These are phyloP conservation scores for Eucalyptus regnans DNA, from an alignment of 345 rosid genomes.

Conservation along the genomic window DNA sequence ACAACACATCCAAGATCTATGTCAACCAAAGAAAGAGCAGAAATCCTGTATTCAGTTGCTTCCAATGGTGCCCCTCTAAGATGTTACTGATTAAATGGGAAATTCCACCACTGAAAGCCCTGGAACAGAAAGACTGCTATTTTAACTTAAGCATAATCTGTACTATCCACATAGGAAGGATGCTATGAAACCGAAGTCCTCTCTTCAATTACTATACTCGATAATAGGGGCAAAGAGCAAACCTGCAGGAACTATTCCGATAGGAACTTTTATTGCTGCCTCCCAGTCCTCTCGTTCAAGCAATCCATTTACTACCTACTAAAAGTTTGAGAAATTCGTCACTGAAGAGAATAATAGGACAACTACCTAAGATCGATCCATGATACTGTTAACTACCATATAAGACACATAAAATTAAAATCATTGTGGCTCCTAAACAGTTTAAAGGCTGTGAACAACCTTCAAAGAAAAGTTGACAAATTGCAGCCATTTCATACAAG, in stretches of 20 bases:
- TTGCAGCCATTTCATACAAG: background rate
- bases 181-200: background rate
- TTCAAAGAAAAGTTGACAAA: background rate
- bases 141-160: background rate
- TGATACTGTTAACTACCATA: background rate
- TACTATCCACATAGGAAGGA: background rate
- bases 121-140: background rate
- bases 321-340: conserved; percentile 16
- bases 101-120: background rate
- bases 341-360: background rate
- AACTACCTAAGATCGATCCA: background rate
- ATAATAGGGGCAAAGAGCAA: background rate
- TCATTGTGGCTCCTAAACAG: background rate
- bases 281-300: conserved; percentile 89
- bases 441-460: background rate
- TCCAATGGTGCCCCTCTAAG: background rate
- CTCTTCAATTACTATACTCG: background rate
- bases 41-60: background rate
- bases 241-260: conserved; percentile 96
- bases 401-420: background rate
- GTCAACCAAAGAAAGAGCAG: background rate
- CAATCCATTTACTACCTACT: conserved; percentile 95
- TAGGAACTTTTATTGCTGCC: conserved; percentile 60
- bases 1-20: background rate
- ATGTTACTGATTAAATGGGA: background rate